A percentile compares a stretch with the other conserved stretches of the same genome.
Evolutionary conservation across 2,329 filamentous ascomycete genomes (phyloP).

Genomic region (Fulvia fulva): DNA sequence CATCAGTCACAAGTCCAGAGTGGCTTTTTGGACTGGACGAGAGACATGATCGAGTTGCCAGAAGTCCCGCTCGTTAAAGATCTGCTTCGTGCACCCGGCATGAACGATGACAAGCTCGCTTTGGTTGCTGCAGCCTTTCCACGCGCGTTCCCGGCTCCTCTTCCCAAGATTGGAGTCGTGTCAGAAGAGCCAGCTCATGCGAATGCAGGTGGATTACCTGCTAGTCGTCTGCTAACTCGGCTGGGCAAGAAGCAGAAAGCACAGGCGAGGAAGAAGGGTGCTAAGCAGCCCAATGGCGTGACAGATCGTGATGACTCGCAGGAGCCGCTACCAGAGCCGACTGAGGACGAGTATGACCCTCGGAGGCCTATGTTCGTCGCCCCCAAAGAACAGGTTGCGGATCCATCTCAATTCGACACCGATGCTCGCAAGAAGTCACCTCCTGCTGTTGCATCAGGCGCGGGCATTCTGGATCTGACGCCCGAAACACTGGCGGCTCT

Average conservation of each 20-base stretch:
- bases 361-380: slow-evolving; percentile 34
- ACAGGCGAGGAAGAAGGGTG: slow-evolving; percentile 29
- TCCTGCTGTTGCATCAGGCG: neutral
- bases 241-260: slow-evolving; percentile 29
- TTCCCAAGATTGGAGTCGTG: slow-evolving; percentile 42
- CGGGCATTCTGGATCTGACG: slow-evolving; percentile 11
- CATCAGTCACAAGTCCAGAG: slow-evolving; percentile 39
- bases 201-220: slow-evolving; percentile 14
- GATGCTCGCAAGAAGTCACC: slow-evolving; percentile 24
- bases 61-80: slow-evolving; percentile 47
- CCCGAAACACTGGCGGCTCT: slow-evolving; percentile 27
- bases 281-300: slow-evolving; percentile 25
- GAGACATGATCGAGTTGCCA: slow-evolving; percentile 59
- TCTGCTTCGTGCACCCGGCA: slow-evolving; percentile 50
- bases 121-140: slow-evolving; percentile 33
- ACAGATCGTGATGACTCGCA: slow-evolving; percentile 15
- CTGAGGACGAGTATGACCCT: slow-evolving; percentile 49
- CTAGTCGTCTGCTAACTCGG: slow-evolving; percentile 21
- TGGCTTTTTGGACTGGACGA: slow-evolving; percentile 52
- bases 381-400: slow-evolving; percentile 16
- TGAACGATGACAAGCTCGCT: slow-evolving; percentile 51
- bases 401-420: slow-evolving; percentile 30
- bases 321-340: slow-evolving; percentile 35
- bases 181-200: slow-evolving; percentile 21
- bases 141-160: slow-evolving; percentile 38